phyloP scores from a whole-genome alignment of 2,329 filamentous ascomycete species.

The Phoma sp. region DNA sequence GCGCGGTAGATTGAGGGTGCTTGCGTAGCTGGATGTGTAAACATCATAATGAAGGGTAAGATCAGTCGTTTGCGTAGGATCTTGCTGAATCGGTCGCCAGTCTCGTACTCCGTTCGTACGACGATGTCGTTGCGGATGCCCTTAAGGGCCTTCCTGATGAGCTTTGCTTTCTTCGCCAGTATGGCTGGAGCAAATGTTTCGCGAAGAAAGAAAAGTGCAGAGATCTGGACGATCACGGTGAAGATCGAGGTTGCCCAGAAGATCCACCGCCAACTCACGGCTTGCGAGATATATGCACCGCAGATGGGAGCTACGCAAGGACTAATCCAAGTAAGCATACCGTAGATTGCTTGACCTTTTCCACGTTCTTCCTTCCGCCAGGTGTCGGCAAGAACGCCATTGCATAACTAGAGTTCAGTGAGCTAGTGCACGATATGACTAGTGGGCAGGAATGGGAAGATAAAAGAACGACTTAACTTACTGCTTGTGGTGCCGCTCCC shows the following conservation, averaged over 20 bases:
- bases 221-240: slow-evolving; percentile 65
- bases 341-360: slow-evolving; percentile 68
- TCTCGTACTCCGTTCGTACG: slow-evolving; percentile 51
- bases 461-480: slow-evolving; percentile 16
- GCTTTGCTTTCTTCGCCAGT: slow-evolving; percentile 54
- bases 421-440: too few species aligned
- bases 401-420: slow-evolving; percentile 35
- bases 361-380: slow-evolving; percentile 69
- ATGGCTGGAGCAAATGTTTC: slow-evolving; percentile 59
- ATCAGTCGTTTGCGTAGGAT: slow-evolving; percentile 38
- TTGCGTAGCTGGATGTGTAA: slow-evolving; percentile 68
- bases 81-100: slow-evolving; percentile 34
- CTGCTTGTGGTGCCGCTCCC: slow-evolving; percentile 43
- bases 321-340: slow-evolving; percentile 67
- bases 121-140: slow-evolving; percentile 21
- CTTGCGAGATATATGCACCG: slow-evolving; percentile 35
- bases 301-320: slow-evolving; percentile 62
- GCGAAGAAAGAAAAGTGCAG: slow-evolving; percentile 65
- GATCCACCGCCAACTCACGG: slow-evolving; percentile 70
- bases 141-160: slow-evolving; percentile 55
- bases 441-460: too few species aligned
- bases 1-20: slow-evolving; percentile 62
- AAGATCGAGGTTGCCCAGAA: slow-evolving; percentile 72
- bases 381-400: slow-evolving; percentile 57
- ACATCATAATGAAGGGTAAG: slow-evolving; percentile 59